A percentile compares a stretch with the other conserved stretches of the same genome.
Conservation (phyloP, 2,329 filamentous ascomycete genomes). For the Leptographium radiaticola region DNA sequence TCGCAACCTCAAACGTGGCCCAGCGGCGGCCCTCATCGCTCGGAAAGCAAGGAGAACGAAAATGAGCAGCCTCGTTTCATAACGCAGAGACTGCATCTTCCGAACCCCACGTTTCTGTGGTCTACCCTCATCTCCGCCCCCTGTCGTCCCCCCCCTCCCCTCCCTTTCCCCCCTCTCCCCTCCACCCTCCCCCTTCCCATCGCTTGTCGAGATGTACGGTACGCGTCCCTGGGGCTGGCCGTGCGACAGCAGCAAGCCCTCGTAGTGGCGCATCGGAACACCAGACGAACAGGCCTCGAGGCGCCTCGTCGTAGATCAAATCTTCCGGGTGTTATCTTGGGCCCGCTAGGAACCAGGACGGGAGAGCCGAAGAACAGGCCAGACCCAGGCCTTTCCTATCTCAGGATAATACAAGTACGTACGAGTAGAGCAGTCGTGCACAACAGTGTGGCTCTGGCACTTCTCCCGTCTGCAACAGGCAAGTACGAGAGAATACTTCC, state of each 20-base stretch:
- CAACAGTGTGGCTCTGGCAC: too few relatives aligned
- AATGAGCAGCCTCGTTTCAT: neutral
- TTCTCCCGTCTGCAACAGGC: too few relatives aligned
- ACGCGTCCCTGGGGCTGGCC: neutral
- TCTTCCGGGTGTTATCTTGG: neutral
- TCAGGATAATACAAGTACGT: too few relatives aligned
- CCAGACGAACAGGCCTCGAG: constrained; percentile 1
- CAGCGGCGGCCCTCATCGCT: too few relatives aligned
- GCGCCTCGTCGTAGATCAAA: neutral
- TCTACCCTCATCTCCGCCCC: neutral
- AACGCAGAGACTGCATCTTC: neutral
- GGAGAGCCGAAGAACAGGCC: neutral
- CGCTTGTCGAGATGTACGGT: neutral
- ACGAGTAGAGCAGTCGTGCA: too few relatives aligned
- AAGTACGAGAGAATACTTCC: too few relatives aligned
- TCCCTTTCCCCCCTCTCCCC: neutral
- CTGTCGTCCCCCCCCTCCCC: too few relatives aligned
- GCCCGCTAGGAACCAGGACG: too few relatives aligned
- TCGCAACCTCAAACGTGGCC: too few relatives aligned
- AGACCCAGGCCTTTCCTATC: neutral
- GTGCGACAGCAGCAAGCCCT: constrained; percentile 2
- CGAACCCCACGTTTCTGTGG: neutral
- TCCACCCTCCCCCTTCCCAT: neutral
- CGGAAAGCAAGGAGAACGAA: neutral
- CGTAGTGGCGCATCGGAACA: constrained; percentile 1